Evolutionary conservation across 2,329 filamentous ascomycete genomes (phyloP), one percentile per base, ranked within the genome.

Genomic region (Fusarium albosuccineum): DNA sequence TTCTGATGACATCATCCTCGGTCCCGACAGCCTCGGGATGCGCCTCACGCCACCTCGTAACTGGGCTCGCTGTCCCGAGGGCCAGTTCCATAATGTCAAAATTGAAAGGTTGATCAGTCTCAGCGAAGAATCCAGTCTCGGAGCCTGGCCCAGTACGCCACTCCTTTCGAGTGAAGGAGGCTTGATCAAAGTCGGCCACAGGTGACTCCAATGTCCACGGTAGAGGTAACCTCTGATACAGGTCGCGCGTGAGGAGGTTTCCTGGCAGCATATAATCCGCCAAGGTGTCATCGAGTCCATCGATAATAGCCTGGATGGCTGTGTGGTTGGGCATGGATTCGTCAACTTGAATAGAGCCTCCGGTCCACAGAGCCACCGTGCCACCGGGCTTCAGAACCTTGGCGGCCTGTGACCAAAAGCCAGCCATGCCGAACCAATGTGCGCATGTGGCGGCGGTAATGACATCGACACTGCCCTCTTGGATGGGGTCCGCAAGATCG

Each of bases 371-470:
- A 1, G 85, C 85, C 0, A 88, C 82, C 4, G 80, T 87, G 22
- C 86, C 86, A n/a, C 82, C 82, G 0, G 85, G 83, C 62, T 80
- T 82, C 7, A 89, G 74, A 1, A 83, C 74, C 11, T 75, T 75
- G 0, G 81, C 82, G 0, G 85, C 86, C 0, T 76, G 74, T 3
- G 63, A 48, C 81, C 84, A 88, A 75, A 88, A 88, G 0, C 57
- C 55, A 0, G 76, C 65, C 80, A 87, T 81, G 66, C 88, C 80
- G 75, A 89, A 87, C 86, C 86, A 89, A 72, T 89, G 87, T 0
- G 84, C 84, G 1, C 84, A 81, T 4, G 79, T 85, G 0, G 82
- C 82, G 76, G 81, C 81, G 0, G 80, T 82, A 63, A 87, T 77
- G n/a, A 87, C 73, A 68, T 87, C 85, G 9, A 87, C 80, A 53